These are phyloP conservation scores for Botryotinia globosa DNA, from an alignment of 2,329 filamentous ascomycete species.

Conservation along the genomic window DNA sequence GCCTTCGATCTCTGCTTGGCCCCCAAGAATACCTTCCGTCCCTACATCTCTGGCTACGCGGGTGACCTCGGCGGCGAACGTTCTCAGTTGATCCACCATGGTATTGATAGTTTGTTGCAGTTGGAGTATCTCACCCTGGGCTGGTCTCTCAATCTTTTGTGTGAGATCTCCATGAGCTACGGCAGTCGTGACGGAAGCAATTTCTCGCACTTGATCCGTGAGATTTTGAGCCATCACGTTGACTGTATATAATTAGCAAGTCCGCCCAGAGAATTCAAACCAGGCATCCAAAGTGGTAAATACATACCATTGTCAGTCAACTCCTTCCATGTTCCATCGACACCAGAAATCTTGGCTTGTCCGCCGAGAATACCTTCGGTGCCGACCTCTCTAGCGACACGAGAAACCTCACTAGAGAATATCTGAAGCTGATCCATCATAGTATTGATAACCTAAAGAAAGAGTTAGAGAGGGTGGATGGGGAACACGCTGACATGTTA, in stretches of 20 bases:
- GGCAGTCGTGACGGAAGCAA: conserved; percentile 78
- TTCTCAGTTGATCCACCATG: conserved; percentile 82
- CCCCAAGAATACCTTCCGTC: conserved; percentile 78
- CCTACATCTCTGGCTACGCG: conserved; percentile 80
- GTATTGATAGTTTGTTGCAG: conserved; percentile 85
- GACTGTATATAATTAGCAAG: conserved; percentile 46
- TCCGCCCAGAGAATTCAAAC: background rate
- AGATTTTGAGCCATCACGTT: conserved; percentile 83
- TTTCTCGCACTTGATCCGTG: conserved; percentile 81
- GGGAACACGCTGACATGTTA: background rate
- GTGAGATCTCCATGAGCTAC: conserved; percentile 80
- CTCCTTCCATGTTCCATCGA: conserved; percentile 97
- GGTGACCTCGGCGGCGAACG: conserved; percentile 80
- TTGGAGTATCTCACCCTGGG: conserved; percentile 77
- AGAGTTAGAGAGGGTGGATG: background rate
- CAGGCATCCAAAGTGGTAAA: background rate
- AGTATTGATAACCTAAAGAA: conserved; percentile 69
- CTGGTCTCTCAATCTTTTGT: conserved; percentile 79
- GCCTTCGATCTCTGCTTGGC: conserved; percentile 78
- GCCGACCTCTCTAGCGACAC: conserved; percentile 90
- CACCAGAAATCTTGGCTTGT: conserved; percentile 88
- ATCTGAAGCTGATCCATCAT: conserved; percentile 99
- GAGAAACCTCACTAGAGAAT: conserved; percentile 94
- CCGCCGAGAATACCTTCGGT: conserved; percentile 93
- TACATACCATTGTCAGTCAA: conserved; percentile 75